Conservation (phyloP, 441 rosid species). For the Brassica hybrid region DNA sequence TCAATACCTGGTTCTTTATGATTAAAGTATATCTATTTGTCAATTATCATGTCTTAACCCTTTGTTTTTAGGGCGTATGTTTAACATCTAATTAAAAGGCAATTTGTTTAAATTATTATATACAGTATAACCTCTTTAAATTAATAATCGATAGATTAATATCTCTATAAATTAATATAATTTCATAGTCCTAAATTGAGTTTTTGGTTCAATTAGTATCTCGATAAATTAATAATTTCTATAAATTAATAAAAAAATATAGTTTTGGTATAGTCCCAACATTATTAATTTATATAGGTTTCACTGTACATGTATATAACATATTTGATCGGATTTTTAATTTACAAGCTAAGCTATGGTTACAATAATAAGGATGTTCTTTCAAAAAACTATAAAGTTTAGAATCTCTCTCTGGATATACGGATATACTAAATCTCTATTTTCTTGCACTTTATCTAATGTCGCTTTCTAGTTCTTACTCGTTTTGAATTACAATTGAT, state of each 20-base stretch:
- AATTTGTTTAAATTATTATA: constrained; percentile 9
- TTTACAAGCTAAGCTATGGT: constrained; percentile 2
- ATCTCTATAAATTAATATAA: no score
- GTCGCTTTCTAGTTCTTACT: constrained; percentile 26
- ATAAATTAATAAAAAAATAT: no score
- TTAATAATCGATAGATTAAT: no score
- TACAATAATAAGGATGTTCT: background rate
- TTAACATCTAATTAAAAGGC: constrained; percentile 6
- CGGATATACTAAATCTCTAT: constrained; percentile 32
- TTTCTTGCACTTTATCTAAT: background rate
- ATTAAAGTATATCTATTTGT: constrained; percentile 2
- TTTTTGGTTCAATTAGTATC: no score
- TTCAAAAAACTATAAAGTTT: constrained; percentile 23
- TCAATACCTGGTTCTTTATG: constrained; percentile 18
- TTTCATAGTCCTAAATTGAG: no score
- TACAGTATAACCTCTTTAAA: background rate
- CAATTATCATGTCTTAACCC: constrained; percentile 1
- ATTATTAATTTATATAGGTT: no score
- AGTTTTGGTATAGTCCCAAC: no score
- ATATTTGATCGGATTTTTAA: background rate
- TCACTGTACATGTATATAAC: background rate
- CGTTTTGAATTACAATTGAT: background rate
- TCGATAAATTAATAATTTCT: no score
- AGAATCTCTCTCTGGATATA: constrained; percentile 32
- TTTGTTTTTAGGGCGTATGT: background rate